Base-by-base conservation (phyloP, 2,329 filamentous ascomycete genomes). In the Xylariaceae sp. region DNA sequence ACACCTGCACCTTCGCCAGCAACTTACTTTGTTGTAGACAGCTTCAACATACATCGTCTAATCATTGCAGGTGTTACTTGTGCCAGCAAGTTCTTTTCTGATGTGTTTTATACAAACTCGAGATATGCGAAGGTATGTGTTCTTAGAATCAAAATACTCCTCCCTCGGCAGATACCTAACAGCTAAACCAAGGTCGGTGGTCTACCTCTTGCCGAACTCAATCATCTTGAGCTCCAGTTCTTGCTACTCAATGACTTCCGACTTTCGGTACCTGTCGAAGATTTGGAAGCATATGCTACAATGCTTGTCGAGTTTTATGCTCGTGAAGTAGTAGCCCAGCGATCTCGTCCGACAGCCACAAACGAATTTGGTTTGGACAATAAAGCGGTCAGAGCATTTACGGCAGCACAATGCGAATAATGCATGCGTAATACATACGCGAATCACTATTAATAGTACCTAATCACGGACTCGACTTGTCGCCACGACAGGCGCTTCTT, bases 301-400 rank as follows among this genome's bases (percentile, higher is more conserved):
- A 97, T 97, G 92, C 75, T 98, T 11, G 93, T 98, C 14, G 92
- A 97, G 62, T 98, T 97, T 62, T 98, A 97, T 62, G 92, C 90
- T 1, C 79, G 92, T 43, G 93, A 98, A 65, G 85, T 96, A 14
- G 80, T 95, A 21, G 66, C 66, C 5, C 67, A 69, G 45, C 60
- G 62, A 19, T 54, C 55, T 20, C 55, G 53, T 7, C 55, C 56
- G n/a, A 37, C 52, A 5, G 19, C 48, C 12, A 47, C 40, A 19
- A 22, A 44, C 4, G 48, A 55, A 33, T n/a, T n/a, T n/a, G n/a
- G n/a, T n/a, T n/a, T 45, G 46, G 41, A 36, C 37, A 43, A 23
- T 45, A 46, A 37, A 40, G 16, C 35, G 11, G 19, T 10, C 23
- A 39, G 6, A 39, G 19, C 17, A n/a, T 27, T 22, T 35, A 14